Base-by-base conservation (phyloP, 129 eudicot species). In the Solidago caesia region DNA sequence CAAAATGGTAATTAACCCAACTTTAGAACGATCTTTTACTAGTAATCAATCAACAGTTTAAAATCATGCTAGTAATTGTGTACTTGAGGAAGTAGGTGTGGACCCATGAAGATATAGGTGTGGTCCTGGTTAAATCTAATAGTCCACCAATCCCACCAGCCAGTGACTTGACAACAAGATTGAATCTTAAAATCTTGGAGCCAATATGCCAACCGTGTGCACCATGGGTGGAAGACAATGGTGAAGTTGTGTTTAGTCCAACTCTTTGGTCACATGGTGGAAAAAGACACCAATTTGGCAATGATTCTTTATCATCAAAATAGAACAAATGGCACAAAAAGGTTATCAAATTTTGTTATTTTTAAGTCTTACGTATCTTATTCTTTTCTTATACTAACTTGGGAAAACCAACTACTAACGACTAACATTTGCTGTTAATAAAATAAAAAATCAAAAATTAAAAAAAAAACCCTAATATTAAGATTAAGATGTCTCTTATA, bases 191-290 rank as follows among this genome's bases (percentile, higher is more conserved):
- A 51, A 67, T 39, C 63, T 5, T 47, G 64, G 65, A 71, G 65
- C 66, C 75, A 71, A 55, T 43, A 62, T 61, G 62, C 78, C 77
- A 74, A 74, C 71, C 71, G 39, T 61, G 10, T 74, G 78, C 78
- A 74, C 63, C 78, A 63, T 49, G 71, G 63, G 71, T 74, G 78
- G 78, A 74, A 74, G 78, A 74, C 78, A 74, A 74, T 63, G 64
- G 52, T 63, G 45, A 74, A 62, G 10, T 53, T 55, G 70, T 62
- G 63, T 51, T 65, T 41, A 65, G 52, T 65, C 70, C 33, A 65
- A n/a, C 27, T 44, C 8, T 57, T 71, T 39, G 8, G 29, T 44
- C 71, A 63, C 71, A 74, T 39, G 63, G 71, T 16, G 41, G 41
- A 62, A 74, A 33, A 73, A 49, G 60, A 63, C 71, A 47, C 67